Conservation (phyloP, 345 rosid genomes). For the Toxicodendron radicans region DNA sequence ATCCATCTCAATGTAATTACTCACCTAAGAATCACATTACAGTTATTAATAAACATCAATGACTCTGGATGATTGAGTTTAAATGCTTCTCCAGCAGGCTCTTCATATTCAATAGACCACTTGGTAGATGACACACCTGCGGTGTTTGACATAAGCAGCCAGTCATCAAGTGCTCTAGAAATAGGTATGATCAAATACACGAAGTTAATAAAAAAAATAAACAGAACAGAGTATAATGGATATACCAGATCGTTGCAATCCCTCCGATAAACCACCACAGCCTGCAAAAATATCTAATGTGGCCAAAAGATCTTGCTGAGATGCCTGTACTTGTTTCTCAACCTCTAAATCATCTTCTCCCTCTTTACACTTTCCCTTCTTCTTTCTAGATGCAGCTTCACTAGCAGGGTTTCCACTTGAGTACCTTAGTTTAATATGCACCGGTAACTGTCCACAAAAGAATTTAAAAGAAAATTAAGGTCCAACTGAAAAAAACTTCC, state of each 20-base stretch:
- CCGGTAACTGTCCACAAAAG: conserved; percentile 53
- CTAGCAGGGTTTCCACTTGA: conserved; percentile 37
- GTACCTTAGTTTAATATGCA: conserved; percentile 48
- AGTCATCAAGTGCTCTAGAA: background rate
- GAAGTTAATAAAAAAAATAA: background rate
- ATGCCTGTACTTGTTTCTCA: conserved; percentile 38
- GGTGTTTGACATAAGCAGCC: background rate
- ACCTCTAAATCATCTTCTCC: conserved; percentile 40
- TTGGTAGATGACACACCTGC: conserved; percentile 69
- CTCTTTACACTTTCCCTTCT: conserved; percentile 73
- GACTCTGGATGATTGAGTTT: conserved; percentile 65
- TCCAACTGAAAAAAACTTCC: background rate
- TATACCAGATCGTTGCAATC: conserved; percentile 64
- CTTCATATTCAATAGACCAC: conserved; percentile 95
- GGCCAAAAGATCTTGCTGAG: conserved; percentile 40
- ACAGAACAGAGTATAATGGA: background rate
- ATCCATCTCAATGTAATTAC: conserved; percentile 7
- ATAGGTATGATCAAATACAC: background rate
- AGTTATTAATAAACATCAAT: conserved; percentile 65
- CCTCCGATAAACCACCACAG: conserved; percentile 82
- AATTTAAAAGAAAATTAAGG: conserved; percentile 12
- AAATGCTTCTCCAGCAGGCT: conserved; percentile 87
- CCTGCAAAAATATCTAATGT: conserved; percentile 87
- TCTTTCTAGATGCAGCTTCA: conserved; percentile 57
- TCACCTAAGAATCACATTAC: conserved; percentile 83